Base-by-base conservation (phyloP, 306 rosid species). In the Cucumis hystrix region DNA sequence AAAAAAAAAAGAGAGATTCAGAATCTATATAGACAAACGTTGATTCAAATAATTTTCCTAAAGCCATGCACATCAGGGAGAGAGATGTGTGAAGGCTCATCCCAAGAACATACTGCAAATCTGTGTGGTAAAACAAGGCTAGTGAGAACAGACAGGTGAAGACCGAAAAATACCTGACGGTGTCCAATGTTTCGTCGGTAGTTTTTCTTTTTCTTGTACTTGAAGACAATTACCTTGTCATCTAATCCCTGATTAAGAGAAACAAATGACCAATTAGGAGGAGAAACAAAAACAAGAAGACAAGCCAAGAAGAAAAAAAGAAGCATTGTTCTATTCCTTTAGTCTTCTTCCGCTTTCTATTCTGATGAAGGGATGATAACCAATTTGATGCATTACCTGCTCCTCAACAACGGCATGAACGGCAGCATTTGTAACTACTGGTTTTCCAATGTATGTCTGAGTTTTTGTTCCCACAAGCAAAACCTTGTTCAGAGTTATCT, bases 371-470 rank as follows among this genome's bases (percentile, higher is more conserved):
- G 5, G 15, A 51, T 30, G 78, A 21, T 58, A 55, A 59, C 37
- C 52, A 76, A 23, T 28, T 54, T 45, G 56, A 75, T 77, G 79
- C 79, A 67, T 79, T 87, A 89, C 99, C 84, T 92, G 98, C 65
- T 96, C 99, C 85, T 96, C 99, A n/a, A 96, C 98, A 2, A 93
- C 86, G 10, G 99, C 99, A 80, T 96, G 91, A 30, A 96, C 93
- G 28, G 92, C 96, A 41, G 99, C 98, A 84, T 96, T 89, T 78
- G 99, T 92, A 83, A 96, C 99, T 40, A 96, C 80, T 55, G 99
- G 99, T 69, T 85, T 87, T 76, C 99, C 99, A 76, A 96, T 91
- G 85, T 91, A 92, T 77, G 94, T 85, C 47, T 80, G 76, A 66
- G 86, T 85, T 85, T 84, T 92, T 10, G 99, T 91, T 81, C 99